Evolutionary conservation across 2,329 filamentous ascomycete genomes (phyloP).

Genomic region (Curvularia lunata): DNA sequence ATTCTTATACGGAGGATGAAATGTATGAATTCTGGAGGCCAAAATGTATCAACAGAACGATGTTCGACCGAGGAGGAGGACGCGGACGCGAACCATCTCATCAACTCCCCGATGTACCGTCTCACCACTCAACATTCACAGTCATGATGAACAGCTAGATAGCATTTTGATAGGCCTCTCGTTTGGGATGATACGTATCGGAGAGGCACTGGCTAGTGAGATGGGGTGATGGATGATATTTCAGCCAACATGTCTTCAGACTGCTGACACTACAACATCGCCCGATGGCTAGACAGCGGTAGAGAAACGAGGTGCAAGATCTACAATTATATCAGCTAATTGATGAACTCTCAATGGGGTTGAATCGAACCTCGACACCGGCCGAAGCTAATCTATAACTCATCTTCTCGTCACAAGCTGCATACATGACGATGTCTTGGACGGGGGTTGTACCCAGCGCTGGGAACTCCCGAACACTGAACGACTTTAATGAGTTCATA

Average conservation of each 20-base stretch:
- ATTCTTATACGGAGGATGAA: neutral
- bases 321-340: neutral
- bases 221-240: neutral
- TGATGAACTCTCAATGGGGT: neutral
- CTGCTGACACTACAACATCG: neutral
- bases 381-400: neutral
- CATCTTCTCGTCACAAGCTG: constrained; percentile 1
- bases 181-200: neutral
- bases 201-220: too few species aligned
- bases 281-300: neutral
- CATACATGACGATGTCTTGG: neutral
- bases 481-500: neutral
- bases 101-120: neutral
- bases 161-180: neutral
- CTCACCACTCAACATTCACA: neutral
- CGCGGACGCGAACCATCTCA: neutral
- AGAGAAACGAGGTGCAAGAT: neutral
- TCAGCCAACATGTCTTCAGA: neutral
- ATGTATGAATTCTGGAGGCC: neutral
- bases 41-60: neutral
- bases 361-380: neutral
- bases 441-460: neutral
- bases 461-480: neutral
- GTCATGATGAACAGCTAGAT: neutral
- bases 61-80: neutral